These are phyloP conservation scores for Flaveria brownii DNA, from an alignment of 129 eudicot species.

Conservation along the genomic window DNA sequence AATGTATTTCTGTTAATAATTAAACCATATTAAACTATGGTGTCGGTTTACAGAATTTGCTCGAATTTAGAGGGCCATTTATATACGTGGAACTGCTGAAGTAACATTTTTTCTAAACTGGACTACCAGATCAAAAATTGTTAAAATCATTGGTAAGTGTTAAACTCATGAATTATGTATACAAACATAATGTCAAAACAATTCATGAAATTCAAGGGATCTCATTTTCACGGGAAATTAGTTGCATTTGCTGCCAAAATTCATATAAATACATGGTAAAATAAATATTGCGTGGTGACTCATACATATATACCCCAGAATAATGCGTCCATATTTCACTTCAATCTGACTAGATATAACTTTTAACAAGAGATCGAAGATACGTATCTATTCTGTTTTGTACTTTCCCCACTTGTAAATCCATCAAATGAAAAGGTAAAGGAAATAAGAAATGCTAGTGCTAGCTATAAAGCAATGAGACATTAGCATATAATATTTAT, in stretches of 20 bases:
- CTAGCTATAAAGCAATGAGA: constrained; percentile 24
- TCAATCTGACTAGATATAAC: constrained; percentile 25
- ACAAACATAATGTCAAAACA: too few species aligned
- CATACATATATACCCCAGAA: constrained; percentile 17
- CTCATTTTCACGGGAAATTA: not conserved
- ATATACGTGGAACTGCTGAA: too few species aligned
- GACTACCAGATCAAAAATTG: too few species aligned
- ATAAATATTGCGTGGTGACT: constrained; percentile 26
- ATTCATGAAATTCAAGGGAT: not conserved
- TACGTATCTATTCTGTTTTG: constrained; percentile 21
- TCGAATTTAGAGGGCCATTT: too few species aligned
- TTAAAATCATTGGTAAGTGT: too few species aligned
- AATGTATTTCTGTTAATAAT: too few species aligned
- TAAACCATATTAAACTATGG: too few species aligned
- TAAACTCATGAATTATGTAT: too few species aligned
- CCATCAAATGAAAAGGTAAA: constrained; percentile 22
- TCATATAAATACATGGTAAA: not conserved
- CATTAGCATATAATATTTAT: not conserved
- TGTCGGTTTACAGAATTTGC: too few species aligned
- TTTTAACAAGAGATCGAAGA: constrained; percentile 24
- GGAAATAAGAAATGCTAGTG: constrained; percentile 25
- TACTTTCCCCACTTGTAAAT: constrained; percentile 24
- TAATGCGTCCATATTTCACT: constrained; percentile 21
- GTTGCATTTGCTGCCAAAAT: constrained; percentile 6
- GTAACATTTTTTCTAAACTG: too few species aligned